These are phyloP conservation scores for Magnaporthales sp. DNA, from an alignment of 2,329 filamentous ascomycete species.

Conservation along the genomic window DNA sequence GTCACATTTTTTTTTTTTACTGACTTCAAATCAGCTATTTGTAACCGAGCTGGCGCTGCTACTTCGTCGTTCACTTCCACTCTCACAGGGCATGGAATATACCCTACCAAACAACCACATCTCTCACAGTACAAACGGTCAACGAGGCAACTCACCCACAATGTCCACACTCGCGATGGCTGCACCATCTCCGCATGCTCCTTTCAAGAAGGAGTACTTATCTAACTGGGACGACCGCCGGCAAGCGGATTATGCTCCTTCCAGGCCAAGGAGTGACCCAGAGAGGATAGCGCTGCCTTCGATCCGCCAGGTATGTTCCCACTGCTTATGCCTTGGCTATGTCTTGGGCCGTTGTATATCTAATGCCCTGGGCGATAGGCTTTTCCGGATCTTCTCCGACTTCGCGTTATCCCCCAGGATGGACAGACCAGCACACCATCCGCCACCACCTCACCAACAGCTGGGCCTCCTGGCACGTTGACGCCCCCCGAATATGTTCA, in stretches of 20 bases:
- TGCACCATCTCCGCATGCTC: conserved; percentile 29
- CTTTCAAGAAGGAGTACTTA: conserved; percentile 27
- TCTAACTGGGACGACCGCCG: conserved; percentile 27
- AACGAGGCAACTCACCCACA: conserved; percentile 20
- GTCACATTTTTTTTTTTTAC: neutral
- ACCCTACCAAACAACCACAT: conserved; percentile 23
- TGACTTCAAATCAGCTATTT: neutral
- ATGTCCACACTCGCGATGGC: conserved; percentile 44
- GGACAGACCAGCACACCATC: conserved; percentile 20
- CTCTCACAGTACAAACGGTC: conserved; percentile 18
- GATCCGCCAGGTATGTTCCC: conserved; percentile 38
- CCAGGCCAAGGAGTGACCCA: conserved; percentile 27
- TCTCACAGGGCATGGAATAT: conserved; percentile 28
- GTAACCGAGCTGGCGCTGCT: neutral
- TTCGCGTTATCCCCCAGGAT: conserved; percentile 20
- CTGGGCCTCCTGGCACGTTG: conserved; percentile 18
- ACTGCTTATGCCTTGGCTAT: neutral
- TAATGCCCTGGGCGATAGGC: conserved; percentile 3
- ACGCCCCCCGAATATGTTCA: conserved; percentile 39
- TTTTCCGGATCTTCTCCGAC: conserved; percentile 9
- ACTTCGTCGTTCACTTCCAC: neutral
- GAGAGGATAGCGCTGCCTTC: conserved; percentile 38
- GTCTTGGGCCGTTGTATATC: neutral
- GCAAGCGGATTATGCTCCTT: conserved; percentile 21
- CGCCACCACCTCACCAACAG: conserved; percentile 25